phyloP scores from a whole-genome alignment of 805 yeast genomes.

The Candida pseudoglaebosa region DNA sequence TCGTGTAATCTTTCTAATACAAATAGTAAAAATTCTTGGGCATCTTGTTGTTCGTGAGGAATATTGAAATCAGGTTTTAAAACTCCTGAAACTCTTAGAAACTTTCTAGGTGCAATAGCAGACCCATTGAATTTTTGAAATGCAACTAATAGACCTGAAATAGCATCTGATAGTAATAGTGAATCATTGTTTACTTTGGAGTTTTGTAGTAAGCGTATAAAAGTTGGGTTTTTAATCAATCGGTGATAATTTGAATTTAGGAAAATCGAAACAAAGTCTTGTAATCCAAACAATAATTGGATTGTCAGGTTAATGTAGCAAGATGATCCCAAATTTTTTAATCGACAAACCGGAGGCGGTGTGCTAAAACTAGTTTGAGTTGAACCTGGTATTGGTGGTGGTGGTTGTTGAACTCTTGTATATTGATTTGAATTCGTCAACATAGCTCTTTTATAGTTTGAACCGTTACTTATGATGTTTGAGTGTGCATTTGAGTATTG shows the following conservation, averaged over 20 bases:
- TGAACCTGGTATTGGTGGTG: conserved; percentile 4
- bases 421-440: not conserved
- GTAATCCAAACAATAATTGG: conserved; percentile 61
- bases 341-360: conserved; percentile 44
- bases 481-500: not conserved
- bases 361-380: not conserved
- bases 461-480: not conserved
- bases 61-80: conserved; percentile 65
- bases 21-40: conserved; percentile 70
- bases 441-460: not conserved
- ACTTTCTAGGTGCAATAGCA: conserved; percentile 61
- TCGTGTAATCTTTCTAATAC: conserved; percentile 65
- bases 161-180: conserved; percentile 43
- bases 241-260: conserved; percentile 40
- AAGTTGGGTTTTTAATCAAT: conserved; percentile 36
- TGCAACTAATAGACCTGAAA: conserved; percentile 52
- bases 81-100: conserved; percentile 47
- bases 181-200: conserved; percentile 17
- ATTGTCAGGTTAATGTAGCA: conserved; percentile 74
- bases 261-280: conserved; percentile 47
- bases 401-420: not conserved
- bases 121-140: conserved; percentile 58
- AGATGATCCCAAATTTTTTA: conserved; percentile 66
- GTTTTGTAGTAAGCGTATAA: conserved; percentile 17
- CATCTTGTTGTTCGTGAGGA: conserved; percentile 77